Base-by-base conservation (phyloP, 1,139 yeast species). In the Debaryomyces sp. region DNA sequence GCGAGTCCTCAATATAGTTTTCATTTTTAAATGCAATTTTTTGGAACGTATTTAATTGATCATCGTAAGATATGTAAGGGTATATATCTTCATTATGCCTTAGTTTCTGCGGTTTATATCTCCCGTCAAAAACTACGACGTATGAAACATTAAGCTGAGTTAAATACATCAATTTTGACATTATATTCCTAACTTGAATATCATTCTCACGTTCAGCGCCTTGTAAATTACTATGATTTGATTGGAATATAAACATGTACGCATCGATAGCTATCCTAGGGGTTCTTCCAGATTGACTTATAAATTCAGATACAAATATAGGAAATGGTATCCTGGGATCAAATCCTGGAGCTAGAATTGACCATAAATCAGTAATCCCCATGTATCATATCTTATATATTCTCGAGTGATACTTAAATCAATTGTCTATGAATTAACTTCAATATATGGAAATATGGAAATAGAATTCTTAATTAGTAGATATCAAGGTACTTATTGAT, bases 91-190 rank as follows among this genome's bases (percentile, higher is more conserved):
- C 46, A 13, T 40, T 34, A 42, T 41, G 43, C 34, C 58, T 45
- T n/a, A 53, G 30, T 45, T 62, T 62, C 10, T 54, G 57, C 0
- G 90, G 89, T 57, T 85, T 86, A 54, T 72, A 68, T 3, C 61
- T 60, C 0, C 97, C 96, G 64, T 90, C 97, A 63, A 90, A 85
- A 1, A 90, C 95, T 39, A 89, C 76, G 2, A 89, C 81, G 52
- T 85, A 79, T 10, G 79, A 69, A 1, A 86, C 68, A 46, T 87
- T 84, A 35, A 79, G 63, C 1, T 72, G 63, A 8, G 84, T 69
- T 49, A 88, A 67, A 44, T 78, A 78, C 52, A 80, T 67, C 12
- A 88, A 58, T 48, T 88, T 77, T 18, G 82, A 66, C 58, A 81
- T 69, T 50, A 86, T 73, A 48, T 78, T 76, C 43, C 66, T 56